Evolutionary conservation across 768 basidiomycete genomes (phyloP), one percentile per base, ranked within the genome.

Genomic region (Mycena metata): DNA sequence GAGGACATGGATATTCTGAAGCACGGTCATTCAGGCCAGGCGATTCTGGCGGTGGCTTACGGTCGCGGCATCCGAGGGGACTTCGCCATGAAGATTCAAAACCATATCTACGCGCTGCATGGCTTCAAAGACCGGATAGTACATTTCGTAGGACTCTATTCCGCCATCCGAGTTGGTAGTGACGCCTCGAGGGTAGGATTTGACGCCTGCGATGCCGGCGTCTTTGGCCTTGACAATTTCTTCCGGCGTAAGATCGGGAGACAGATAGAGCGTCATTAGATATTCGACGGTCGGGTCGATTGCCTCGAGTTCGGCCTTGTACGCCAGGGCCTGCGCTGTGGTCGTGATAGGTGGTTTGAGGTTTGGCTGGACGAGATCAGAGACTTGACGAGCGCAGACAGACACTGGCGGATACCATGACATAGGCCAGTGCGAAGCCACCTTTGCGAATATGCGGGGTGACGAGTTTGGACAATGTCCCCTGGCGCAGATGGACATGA

Each of bases 131-230:
- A 98, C 88, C 21, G 93, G 91, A 79, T 98, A 98, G 77, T 97
- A 99, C 1, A 88, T 85, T 73, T 94, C 93, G 73, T 99, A 99
- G 16, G 95, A 95, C 78, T 99, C 97, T 71, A 99, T 97, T 9
- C 98, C 98, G 39, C 94, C 91, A 65, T 96, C 95, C 15, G 95
- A 96, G 79, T 98, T 97, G 41, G 98, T 99, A 24, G 98, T 99
- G 5, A 99, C 97, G 12, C 98, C 98, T 67, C 94, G 86, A 54
- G 98, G 98, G 78, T 99, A 99, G 17, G 94, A 96, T 80, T 99
- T 99, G 73, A 99, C 95, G 45, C 97, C 94, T 51, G 86, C 87
- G 69, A 99, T 88, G 21, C 98, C 97, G 19, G 93, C 92, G 41
- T 84, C 79, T 60, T 91, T 92, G 15, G 97, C 98, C 79, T 94